Percentiles rank a stretch among this genome's conserved stretches.
Evolutionary conservation across 208 protist genomes (phyloP).

Genomic region (Trichomonas tenax): DNA sequence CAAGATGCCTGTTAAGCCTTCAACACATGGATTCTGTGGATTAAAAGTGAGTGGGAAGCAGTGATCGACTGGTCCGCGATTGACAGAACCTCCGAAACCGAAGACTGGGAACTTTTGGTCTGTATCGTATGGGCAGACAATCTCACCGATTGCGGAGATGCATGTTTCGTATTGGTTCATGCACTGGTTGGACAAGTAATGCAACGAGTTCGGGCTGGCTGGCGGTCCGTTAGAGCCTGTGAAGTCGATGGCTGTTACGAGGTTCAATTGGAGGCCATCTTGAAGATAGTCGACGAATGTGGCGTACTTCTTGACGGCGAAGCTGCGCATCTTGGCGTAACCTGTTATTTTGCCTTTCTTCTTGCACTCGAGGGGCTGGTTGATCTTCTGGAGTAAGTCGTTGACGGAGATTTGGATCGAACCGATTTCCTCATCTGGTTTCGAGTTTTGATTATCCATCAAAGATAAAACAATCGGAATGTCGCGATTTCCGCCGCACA

Average conservation of each 20-base stretch:
- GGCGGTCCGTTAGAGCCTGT: constrained; percentile 37
- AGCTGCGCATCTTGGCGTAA: too few species aligned
- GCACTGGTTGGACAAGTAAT: background rate
- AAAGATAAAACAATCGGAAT: background rate
- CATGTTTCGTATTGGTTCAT: constrained; percentile 28
- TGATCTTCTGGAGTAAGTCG: background rate
- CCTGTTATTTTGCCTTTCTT: too few species aligned
- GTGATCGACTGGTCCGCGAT: background rate
- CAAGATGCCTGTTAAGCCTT: constrained; percentile 41
- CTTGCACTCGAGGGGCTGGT: background rate
- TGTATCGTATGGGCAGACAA: constrained; percentile 40
- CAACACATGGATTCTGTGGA: constrained; percentile 28
- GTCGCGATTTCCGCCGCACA: background rate
- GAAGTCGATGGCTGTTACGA: constrained; percentile 38
- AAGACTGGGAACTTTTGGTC: constrained; percentile 44
- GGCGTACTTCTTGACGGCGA: background rate
- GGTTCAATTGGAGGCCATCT: constrained; percentile 25
- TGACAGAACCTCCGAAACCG: constrained; percentile 37
- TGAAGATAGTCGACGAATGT: constrained; percentile 38
- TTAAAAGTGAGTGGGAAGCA: constrained; percentile 24
- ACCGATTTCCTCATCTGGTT: background rate
- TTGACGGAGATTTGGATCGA: background rate
- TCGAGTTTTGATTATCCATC: background rate
- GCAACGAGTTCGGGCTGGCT: constrained; percentile 23
- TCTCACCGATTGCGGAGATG: constrained; percentile 35